phyloP scores from a whole-genome alignment of 208 protist genomes.

The Naegleria fowleri region DNA sequence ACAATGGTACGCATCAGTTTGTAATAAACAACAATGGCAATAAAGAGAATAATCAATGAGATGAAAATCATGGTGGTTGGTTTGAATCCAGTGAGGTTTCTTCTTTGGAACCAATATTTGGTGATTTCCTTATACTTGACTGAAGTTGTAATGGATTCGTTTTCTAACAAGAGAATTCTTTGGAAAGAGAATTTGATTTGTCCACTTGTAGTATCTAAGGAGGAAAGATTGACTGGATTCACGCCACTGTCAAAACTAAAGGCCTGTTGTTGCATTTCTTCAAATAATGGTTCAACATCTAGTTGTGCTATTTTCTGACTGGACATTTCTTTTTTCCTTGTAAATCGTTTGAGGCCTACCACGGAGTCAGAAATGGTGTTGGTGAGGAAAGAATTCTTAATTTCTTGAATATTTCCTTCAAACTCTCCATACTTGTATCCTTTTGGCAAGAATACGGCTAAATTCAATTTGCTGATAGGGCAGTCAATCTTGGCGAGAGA shows the following conservation, averaged over 20 bases:
- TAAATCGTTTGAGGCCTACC: not conserved
- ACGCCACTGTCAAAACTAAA: too few species aligned
- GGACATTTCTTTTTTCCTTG: not conserved
- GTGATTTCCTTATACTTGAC: not conserved
- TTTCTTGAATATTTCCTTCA: not conserved
- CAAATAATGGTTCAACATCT: not conserved
- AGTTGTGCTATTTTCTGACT: not conserved
- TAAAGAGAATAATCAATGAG: not conserved
- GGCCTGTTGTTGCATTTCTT: not conserved
- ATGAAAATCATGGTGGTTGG: not conserved
- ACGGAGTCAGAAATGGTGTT: not conserved
- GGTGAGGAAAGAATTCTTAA: not conserved
- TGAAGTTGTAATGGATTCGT: not conserved
- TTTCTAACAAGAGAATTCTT: not conserved
- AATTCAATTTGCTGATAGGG: not conserved
- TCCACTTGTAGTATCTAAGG: not conserved
- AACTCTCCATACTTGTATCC: not conserved
- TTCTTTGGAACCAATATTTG: conserved; percentile 11
- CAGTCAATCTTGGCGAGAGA: not conserved
- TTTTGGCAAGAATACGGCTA: not conserved
- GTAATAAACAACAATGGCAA: not conserved
- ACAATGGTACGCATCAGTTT: not conserved
- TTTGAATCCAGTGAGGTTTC: not conserved
- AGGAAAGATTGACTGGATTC: not conserved
- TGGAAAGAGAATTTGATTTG: not conserved